Conservation (phyloP, 2,329 filamentous ascomycete species). For the Colletotrichum camelliae region DNA sequence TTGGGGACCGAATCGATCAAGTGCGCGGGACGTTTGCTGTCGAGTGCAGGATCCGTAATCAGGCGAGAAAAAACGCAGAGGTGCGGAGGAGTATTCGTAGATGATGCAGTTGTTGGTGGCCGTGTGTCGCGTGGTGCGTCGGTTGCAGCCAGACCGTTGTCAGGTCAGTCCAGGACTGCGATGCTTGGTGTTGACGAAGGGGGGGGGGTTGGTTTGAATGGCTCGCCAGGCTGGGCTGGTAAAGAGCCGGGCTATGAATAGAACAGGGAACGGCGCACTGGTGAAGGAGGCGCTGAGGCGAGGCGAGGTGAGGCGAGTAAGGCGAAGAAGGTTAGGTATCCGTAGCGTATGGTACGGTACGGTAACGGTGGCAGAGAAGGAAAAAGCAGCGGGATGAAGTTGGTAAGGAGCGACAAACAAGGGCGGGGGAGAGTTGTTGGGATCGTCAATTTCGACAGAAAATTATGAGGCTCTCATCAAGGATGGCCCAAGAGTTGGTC, state of each 20-base stretch:
- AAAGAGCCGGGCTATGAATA: conserved; percentile 17
- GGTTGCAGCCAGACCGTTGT: not conserved
- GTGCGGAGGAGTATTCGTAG: not conserved
- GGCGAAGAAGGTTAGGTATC: not conserved
- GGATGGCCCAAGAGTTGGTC: not conserved
- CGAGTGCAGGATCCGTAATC: not conserved
- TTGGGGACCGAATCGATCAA: not conserved
- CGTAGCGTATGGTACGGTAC: not conserved
- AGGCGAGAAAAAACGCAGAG: not conserved
- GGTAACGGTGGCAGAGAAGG: not conserved
- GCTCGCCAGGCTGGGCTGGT: conserved; percentile 12
- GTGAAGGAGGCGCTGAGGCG: not conserved
- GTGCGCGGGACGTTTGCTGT: not conserved
- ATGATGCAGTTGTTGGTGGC: not conserved
- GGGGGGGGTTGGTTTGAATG: conserved; percentile 9
- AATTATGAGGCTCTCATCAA: not conserved
- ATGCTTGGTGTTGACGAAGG: conserved; percentile 8
- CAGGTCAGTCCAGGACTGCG: not conserved
- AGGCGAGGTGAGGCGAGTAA: not conserved
- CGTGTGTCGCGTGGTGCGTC: not conserved
- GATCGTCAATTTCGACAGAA: not conserved
- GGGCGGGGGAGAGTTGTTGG: not conserved
- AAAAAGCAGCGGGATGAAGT: not conserved
- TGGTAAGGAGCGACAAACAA: not conserved
- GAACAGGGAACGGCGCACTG: conserved; percentile 14